Evolutionary conservation across 202 grass and related monocot genomes (phyloP).

Genomic region (Bolboschoenoplectus hybrid): DNA sequence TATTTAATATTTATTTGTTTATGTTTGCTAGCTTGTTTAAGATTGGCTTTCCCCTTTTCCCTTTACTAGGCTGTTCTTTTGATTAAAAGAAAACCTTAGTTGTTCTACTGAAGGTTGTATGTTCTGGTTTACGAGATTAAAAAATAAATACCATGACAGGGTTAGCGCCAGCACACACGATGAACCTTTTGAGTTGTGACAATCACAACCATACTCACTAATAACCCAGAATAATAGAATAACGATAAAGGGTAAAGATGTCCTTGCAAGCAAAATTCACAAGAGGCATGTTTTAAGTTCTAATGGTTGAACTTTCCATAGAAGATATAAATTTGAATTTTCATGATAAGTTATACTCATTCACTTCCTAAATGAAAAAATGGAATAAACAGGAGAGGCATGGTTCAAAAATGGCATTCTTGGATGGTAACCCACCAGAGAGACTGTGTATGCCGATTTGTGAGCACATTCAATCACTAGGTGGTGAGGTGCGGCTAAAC

Average conservation of each 20-base stretch:
- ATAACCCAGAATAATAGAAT: background rate
- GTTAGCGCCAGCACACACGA: background rate
- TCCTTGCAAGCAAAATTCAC: background rate
- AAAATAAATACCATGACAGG: background rate
- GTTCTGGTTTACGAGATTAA: background rate
- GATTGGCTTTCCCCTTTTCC: background rate
- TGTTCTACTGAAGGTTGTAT: background rate
- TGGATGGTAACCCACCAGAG: conserved; percentile 97
- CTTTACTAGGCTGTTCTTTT: background rate
- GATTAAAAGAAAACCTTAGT: background rate
- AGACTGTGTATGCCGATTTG: conserved; percentile 92
- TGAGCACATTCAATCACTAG: conserved; percentile 79
- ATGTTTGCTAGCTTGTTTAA: background rate
- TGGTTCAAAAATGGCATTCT: conserved; percentile 98
- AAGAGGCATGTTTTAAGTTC: background rate
- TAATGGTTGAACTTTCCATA: background rate
- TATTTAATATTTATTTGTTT: background rate
- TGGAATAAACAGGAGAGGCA: conserved; percentile 76
- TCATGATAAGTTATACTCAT: background rate
- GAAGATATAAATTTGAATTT: background rate
- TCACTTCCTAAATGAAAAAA: conserved; percentile 26
- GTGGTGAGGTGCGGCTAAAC: conserved; percentile 89
- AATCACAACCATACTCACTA: background rate
- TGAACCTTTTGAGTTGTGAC: background rate
- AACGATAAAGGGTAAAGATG: background rate